Evolutionary conservation across 306 rosid genomes (phyloP).

Genomic region (Spatholobus suberectus): DNA sequence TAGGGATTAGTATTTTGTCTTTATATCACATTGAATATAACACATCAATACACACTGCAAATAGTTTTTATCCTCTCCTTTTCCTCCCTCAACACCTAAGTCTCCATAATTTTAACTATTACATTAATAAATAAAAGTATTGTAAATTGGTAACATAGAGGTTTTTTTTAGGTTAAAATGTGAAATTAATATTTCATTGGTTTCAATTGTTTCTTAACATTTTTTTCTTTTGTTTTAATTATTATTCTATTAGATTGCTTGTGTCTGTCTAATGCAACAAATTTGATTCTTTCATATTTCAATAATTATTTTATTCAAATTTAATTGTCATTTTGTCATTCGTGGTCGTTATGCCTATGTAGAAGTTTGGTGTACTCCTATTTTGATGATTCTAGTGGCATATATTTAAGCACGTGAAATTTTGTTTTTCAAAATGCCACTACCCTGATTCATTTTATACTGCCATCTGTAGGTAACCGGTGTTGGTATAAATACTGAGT

Average conservation of each 20-base stretch:
- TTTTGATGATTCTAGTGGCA: conserved; percentile 24
- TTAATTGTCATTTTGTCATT: conserved; percentile 17
- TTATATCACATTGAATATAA: not conserved
- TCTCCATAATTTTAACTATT: not conserved
- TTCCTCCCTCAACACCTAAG: not conserved
- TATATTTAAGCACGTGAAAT: not conserved
- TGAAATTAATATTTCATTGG: conserved; percentile 1
- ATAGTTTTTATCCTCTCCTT: not conserved
- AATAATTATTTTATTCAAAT: conserved; percentile 19
- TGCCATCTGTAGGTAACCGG: conserved; percentile 76
- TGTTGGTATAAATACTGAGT: conserved; percentile 98
- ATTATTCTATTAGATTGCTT: not conserved
- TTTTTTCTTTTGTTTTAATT: not conserved
- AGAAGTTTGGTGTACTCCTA: conserved; percentile 13
- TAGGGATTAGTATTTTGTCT: not conserved
- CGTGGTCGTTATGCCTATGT: not conserved
- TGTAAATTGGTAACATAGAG: not conserved
- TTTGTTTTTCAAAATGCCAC: conserved; percentile 25
- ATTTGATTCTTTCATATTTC: not conserved
- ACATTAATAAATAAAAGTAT: conserved; percentile 5
- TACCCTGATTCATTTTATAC: conserved; percentile 13
- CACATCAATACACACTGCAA: not conserved
- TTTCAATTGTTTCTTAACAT: not conserved
- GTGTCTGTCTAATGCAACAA: conserved; percentile 28
- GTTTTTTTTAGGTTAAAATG: not conserved